Evolutionary conservation across 31 red algal genomes (phyloP).

Genomic region (Porphyra umbilicalis): DNA sequence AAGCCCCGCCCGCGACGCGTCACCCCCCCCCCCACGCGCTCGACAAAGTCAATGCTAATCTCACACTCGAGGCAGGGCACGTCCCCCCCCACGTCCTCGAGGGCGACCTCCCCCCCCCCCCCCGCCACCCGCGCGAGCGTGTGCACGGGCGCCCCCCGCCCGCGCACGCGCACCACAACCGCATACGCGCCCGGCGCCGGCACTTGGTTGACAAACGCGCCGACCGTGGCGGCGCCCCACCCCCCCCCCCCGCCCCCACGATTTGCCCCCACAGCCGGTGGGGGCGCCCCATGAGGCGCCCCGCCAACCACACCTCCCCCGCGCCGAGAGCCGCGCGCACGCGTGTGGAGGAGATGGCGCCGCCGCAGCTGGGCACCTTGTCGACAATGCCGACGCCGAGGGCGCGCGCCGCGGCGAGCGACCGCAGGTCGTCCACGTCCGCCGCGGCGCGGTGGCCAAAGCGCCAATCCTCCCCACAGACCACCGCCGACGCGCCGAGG

Average conservation of each 20-base stretch:
- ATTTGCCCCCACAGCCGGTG: conserved; percentile 34
- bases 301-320: conserved; percentile 34
- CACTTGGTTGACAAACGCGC: conserved; percentile 25
- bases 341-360: conserved; percentile 27
- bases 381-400: conserved; percentile 16
- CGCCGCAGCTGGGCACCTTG: conserved; percentile 12
- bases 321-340: conserved; percentile 25
- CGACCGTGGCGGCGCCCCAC: background rate
- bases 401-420: conserved; percentile 5
- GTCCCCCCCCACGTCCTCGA: conserved; percentile 10
- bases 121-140: conserved; percentile 3
- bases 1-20: too few relatives aligned
- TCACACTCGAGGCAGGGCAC: conserved; percentile 30
- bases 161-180: conserved; percentile 21
- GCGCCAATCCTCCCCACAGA: conserved; percentile 69
- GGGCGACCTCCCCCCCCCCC: background rate
- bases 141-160: conserved; percentile 16
- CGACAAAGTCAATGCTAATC: conserved; percentile 30
- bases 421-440: conserved; percentile 36
- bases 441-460: conserved; percentile 57
- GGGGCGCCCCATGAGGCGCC: conserved; percentile 28
- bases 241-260: too few relatives aligned
- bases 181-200: conserved; percentile 19
- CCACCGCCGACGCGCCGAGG: conserved; percentile 47
- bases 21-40: conserved; percentile 7